These are phyloP conservation scores for Caloboletus firmus DNA, from an alignment of 1,284 basidiomycete species.

Conservation along the genomic window DNA sequence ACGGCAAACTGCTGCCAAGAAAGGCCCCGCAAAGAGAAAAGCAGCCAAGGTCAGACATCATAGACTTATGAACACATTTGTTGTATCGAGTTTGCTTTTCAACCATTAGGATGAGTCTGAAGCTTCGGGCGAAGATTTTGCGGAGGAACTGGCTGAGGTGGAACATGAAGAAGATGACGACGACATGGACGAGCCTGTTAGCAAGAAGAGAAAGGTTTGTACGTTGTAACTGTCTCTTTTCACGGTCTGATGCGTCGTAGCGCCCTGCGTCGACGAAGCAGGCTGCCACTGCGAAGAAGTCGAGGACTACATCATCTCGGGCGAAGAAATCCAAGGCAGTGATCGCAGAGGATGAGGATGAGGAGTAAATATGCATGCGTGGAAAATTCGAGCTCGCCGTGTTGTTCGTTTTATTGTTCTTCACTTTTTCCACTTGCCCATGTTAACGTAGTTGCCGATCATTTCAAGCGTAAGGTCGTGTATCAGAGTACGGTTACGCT, in stretches of 20 bases:
- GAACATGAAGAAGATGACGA: conserved; percentile 35
- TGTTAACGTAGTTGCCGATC: conserved; percentile 15
- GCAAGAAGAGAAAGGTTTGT: conserved; percentile 36
- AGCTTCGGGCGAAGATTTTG: conserved; percentile 34
- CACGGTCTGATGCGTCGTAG: conserved; percentile 23
- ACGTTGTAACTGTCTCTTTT: not conserved
- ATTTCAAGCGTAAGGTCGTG: conserved; percentile 1
- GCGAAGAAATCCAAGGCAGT: conserved; percentile 34
- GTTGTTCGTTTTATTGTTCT: conserved; percentile 7
- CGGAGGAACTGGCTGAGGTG: conserved; percentile 30
- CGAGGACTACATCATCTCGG: conserved; percentile 27
- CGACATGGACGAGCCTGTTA: conserved; percentile 19
- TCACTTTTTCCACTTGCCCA: not conserved
- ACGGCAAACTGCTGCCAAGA: conserved; percentile 28
- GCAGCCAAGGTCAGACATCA: conserved; percentile 37
- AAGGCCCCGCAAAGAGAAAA: conserved; percentile 27
- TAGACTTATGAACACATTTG: not conserved
- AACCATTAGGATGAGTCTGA: conserved; percentile 31
- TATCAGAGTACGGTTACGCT: conserved; percentile 2
- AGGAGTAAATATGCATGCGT: conserved; percentile 21
- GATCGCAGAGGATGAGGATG: conserved; percentile 34
- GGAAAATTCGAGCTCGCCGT: not conserved
- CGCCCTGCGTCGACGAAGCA: conserved; percentile 30
- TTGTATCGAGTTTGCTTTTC: not conserved
- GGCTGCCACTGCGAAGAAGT: conserved; percentile 25